Conservation (phyloP, 192 early-diverging fungal genomes). For the Geranomyces michiganensis region DNA sequence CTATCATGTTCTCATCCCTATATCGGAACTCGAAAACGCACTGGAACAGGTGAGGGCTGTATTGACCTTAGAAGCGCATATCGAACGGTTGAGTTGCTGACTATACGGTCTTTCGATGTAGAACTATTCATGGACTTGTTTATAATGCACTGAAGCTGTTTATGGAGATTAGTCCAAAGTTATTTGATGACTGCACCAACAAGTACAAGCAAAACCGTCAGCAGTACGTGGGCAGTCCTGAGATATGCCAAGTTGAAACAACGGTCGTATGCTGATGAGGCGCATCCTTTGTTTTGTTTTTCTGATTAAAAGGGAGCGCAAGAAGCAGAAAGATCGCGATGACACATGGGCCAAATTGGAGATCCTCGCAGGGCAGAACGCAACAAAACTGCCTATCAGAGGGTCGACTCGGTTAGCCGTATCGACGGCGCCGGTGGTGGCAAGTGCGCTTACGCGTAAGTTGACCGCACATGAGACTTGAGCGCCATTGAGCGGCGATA, state of each 20-base stretch:
- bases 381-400: conserved; percentile 33
- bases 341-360: conserved; percentile 83
- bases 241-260: too few relatives aligned
- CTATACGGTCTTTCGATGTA: conserved; percentile 34
- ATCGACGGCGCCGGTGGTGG: background rate
- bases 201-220: conserved; percentile 91
- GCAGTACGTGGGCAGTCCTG: conserved; percentile 72
- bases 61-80: conserved; percentile 4
- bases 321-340: conserved; percentile 78
- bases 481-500: too few relatives aligned
- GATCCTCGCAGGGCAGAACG: conserved; percentile 49
- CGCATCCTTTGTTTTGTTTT: background rate
- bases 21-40: conserved; percentile 95
- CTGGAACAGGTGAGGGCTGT: conserved; percentile 82
- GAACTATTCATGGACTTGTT: conserved; percentile 93
- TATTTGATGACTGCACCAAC: conserved; percentile 95
- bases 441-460: background rate
- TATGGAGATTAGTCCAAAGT: conserved; percentile 91
- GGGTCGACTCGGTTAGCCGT: conserved; percentile 9
- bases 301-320: conserved; percentile 65
- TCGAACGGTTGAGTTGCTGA: background rate
- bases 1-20: conserved; percentile 93
- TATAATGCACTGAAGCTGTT: conserved; percentile 97
- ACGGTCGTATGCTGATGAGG: background rate
- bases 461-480: too few relatives aligned